These are phyloP conservation scores for Neurospora sp. DNA, from an alignment of 495 filamentous ascomycete genomes.

Conservation along the genomic window DNA sequence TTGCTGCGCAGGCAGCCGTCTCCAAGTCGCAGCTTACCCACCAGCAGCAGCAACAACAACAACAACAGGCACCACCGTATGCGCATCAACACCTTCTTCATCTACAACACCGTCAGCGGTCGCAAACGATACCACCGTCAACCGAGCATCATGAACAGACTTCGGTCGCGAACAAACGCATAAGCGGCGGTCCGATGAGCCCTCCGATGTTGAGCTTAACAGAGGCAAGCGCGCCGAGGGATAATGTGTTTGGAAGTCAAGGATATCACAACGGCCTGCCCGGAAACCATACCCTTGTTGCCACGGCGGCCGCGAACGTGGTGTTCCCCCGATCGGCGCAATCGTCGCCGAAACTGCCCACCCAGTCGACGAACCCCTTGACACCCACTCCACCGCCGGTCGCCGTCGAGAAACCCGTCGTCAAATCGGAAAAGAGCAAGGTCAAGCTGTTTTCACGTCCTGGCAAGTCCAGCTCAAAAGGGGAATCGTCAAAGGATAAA, in stretches of 20 bases:
- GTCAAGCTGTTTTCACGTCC: slow-evolving; percentile 89
- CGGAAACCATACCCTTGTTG: slow-evolving; percentile 57
- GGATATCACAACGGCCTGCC: slow-evolving; percentile 57
- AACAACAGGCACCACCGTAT: slow-evolving; percentile 30
- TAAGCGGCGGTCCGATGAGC: slow-evolving; percentile 39
- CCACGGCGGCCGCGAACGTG: slow-evolving; percentile 74
- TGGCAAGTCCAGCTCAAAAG: slow-evolving; percentile 68
- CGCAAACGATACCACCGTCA: slow-evolving; percentile 52
- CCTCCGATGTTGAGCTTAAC: slow-evolving; percentile 48
- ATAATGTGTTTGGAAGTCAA: slow-evolving; percentile 41
- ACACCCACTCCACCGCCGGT: slow-evolving; percentile 25
- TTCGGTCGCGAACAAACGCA: slow-evolving; percentile 26
- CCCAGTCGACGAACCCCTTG: slow-evolving; percentile 14
- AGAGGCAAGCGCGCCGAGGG: slow-evolving; percentile 45
- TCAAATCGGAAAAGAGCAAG: slow-evolving; percentile 70
- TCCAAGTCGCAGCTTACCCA: slow-evolving; percentile 30
- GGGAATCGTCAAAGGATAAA: slow-evolving; percentile 54
- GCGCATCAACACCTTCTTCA: slow-evolving; percentile 23
- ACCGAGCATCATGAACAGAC: slow-evolving; percentile 24
- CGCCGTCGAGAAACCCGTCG: slow-evolving; percentile 51
- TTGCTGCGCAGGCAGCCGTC: slow-evolving; percentile 85
- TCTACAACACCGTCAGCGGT: slow-evolving; percentile 55
- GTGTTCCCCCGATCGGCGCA: slow-evolving; percentile 63
- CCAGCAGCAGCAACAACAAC: slow-evolving; percentile 46
- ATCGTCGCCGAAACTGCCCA: slow-evolving; percentile 37